Conservation (phyloP, 805 yeast species). For the Kuraishia hungarica region DNA sequence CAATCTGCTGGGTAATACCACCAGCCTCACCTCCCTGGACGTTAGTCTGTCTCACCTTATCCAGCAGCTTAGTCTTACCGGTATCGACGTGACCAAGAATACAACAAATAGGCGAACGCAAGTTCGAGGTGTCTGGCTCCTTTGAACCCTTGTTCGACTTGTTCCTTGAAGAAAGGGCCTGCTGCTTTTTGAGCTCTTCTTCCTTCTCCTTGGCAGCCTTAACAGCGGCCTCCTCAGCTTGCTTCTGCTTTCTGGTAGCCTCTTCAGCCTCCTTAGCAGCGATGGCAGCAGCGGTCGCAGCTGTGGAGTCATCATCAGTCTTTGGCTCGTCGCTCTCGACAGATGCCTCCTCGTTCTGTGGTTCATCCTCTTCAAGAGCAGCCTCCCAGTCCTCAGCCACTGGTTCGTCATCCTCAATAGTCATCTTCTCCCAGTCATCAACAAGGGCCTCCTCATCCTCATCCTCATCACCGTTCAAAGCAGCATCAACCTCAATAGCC, state of each 20-base stretch:
- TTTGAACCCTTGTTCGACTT: conserved; percentile 22
- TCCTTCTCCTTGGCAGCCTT: conserved; percentile 9
- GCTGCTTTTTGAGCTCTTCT: conserved; percentile 14
- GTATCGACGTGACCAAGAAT: conserved; percentile 99
- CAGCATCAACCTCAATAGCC: conserved; percentile 9
- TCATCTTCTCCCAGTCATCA: conserved; percentile 84
- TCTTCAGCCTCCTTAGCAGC: conserved; percentile 19
- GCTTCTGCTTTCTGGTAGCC: conserved; percentile 19
- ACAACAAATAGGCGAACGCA: conserved; percentile 99
- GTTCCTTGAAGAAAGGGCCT: neutral
- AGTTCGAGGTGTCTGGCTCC: conserved; percentile 34
- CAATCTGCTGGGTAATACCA: conserved; percentile 99
- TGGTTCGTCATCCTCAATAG: conserved; percentile 50
- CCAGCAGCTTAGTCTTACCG: conserved; percentile 96
- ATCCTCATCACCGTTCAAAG: conserved; percentile 10
- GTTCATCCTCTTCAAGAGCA: conserved; percentile 19
- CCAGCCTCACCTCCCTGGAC: conserved; percentile 99
- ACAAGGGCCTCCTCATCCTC: conserved; percentile 48
- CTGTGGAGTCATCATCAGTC: conserved; percentile 17
- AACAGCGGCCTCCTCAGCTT: conserved; percentile 17
- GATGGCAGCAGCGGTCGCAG: conserved; percentile 12
- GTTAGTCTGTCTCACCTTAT: conserved; percentile 95
- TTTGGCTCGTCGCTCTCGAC: conserved; percentile 22
- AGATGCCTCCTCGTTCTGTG: conserved; percentile 19
- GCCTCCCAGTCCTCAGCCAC: conserved; percentile 48